phyloP scores from a whole-genome alignment of 2,329 filamentous ascomycete species.

The Sarocladium oryzae region DNA sequence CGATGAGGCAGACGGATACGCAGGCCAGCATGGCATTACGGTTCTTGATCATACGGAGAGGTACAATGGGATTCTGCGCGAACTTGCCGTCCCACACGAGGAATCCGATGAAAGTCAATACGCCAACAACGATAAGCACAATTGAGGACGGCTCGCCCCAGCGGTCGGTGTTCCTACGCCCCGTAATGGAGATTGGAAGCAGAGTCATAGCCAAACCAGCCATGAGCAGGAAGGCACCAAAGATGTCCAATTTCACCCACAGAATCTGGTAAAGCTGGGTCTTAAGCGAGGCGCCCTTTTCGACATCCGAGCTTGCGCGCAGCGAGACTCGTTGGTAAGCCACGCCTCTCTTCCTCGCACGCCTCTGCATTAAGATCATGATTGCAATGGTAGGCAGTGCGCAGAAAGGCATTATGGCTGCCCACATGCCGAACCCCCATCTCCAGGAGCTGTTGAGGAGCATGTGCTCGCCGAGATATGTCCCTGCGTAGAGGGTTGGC shows the following conservation, averaged over 20 bases:
- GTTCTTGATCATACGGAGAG: constrained; percentile 29
- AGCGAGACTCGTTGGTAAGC: not conserved
- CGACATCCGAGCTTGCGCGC: not conserved
- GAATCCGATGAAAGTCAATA: constrained; percentile 19
- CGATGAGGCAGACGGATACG: constrained; percentile 28
- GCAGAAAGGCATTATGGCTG: constrained; percentile 28
- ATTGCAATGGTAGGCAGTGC: constrained; percentile 25
- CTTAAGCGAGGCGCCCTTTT: constrained; percentile 13
- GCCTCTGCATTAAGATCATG: constrained; percentile 25
- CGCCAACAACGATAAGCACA: constrained; percentile 28
- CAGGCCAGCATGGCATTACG: constrained; percentile 32
- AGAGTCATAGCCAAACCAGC: constrained; percentile 26
- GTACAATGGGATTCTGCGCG: constrained; percentile 30
- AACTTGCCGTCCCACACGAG: constrained; percentile 30
- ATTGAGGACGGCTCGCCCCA: constrained; percentile 28
- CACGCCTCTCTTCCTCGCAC: constrained; percentile 18
- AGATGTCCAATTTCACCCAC: constrained; percentile 21
- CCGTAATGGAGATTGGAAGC: constrained; percentile 31
- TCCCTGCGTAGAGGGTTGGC: constrained; percentile 24
- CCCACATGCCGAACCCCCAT: constrained; percentile 36
- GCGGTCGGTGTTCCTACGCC: constrained; percentile 22
- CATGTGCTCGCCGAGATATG: constrained; percentile 26
- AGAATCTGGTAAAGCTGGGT: constrained; percentile 12
- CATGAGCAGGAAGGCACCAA: constrained; percentile 25
- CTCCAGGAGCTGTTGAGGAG: constrained; percentile 31